Conservation (phyloP, 768 basidiomycete genomes). For the Dacryopinax primogenitus region DNA sequence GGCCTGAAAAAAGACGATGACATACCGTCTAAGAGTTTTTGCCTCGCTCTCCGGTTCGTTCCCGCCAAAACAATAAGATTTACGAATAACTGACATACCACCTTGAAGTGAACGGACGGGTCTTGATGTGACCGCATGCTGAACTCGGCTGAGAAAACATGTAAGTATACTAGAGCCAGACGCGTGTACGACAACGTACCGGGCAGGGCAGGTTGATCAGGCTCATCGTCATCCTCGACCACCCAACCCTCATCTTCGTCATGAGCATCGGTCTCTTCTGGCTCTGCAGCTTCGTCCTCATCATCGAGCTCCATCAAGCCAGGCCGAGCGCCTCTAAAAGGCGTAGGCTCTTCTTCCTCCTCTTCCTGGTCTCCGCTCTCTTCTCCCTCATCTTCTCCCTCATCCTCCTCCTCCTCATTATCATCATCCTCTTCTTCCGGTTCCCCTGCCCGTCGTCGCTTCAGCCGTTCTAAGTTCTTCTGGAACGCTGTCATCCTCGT, state of each 20-base stretch:
- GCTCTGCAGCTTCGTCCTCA: conserved; percentile 20
- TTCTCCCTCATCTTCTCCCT: conserved; percentile 22
- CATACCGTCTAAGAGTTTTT: conserved; percentile 40
- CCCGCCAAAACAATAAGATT: conserved; percentile 55
- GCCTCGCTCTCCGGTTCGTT: conserved; percentile 38
- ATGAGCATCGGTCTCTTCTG: conserved; percentile 13
- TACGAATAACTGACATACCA: conserved; percentile 76
- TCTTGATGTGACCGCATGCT: conserved; percentile 71
- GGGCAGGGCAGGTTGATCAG: conserved; percentile 41
- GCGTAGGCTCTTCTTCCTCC: conserved; percentile 22
- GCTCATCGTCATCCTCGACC: conserved; percentile 43
- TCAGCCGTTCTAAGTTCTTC: conserved; percentile 51
- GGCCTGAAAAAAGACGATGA: background rate
- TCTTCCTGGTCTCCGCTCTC: conserved; percentile 19
- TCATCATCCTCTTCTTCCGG: conserved; percentile 14
- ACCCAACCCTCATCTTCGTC: conserved; percentile 37
- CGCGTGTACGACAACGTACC: background rate
- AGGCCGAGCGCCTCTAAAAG: conserved; percentile 22
- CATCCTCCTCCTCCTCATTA: conserved; percentile 17
- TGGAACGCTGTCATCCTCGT: conserved; percentile 49
- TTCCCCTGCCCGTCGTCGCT: conserved; percentile 29
- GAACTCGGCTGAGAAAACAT: conserved; percentile 40
- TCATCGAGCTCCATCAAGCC: conserved; percentile 32
- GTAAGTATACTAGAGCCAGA: conserved; percentile 11
- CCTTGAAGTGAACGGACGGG: conserved; percentile 68